These are phyloP conservation scores for Mallotus nudiflorus DNA, from an alignment of 345 rosid genomes.

Conservation along the genomic window DNA sequence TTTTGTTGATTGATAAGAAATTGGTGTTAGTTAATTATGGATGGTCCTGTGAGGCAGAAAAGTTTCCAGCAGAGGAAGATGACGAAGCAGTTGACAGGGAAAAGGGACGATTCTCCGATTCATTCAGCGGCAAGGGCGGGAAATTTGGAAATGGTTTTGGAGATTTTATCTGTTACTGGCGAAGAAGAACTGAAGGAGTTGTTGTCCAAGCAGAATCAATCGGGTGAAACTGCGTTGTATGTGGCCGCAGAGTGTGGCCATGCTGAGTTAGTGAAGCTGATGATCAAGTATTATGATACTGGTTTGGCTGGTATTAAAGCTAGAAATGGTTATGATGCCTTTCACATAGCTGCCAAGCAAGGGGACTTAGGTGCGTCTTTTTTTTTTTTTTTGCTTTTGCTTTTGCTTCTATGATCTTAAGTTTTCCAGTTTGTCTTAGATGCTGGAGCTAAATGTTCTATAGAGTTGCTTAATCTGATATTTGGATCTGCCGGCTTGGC, in stretches of 20 bases:
- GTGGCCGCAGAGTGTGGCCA: constrained; percentile 78
- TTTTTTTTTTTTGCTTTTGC: not conserved
- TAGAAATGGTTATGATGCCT: constrained; percentile 80
- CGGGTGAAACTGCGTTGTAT: constrained; percentile 82
- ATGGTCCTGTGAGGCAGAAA: constrained; percentile 32
- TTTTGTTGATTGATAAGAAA: not conserved
- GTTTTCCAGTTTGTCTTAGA: too few species aligned
- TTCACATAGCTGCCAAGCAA: constrained; percentile 87
- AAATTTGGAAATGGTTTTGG: constrained; percentile 43
- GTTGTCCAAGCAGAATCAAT: constrained; percentile 66
- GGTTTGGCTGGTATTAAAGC: constrained; percentile 66
- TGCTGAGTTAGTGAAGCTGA: constrained; percentile 59
- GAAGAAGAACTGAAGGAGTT: constrained; percentile 48
- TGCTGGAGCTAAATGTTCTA: too few species aligned
- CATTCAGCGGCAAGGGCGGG: constrained; percentile 71
- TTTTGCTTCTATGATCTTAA: not conserved
- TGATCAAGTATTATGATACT: constrained; percentile 58
- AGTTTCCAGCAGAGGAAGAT: constrained; percentile 50
- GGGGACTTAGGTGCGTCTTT: constrained; percentile 60
- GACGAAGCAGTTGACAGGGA: constrained; percentile 67
- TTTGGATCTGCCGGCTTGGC: too few species aligned
- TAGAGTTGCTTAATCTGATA: too few species aligned
- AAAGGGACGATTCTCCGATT: constrained; percentile 69
- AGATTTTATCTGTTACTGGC: constrained; percentile 44
- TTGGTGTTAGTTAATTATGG: constrained; percentile 18